Conservation (phyloP, 345 rosid species). For the Psidium guajava region DNA sequence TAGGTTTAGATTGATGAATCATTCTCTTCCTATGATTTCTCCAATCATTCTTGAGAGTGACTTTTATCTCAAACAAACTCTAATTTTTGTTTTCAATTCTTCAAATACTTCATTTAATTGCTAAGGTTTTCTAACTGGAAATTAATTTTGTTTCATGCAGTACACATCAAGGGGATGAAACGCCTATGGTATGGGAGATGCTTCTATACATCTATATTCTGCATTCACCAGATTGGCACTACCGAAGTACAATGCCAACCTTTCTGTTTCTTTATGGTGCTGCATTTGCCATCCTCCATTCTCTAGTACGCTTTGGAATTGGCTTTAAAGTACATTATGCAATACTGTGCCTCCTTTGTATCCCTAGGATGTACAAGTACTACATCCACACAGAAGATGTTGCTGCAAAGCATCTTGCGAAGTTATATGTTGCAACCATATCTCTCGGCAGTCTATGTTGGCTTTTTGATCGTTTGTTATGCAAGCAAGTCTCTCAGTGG, state of each 20-base stretch:
- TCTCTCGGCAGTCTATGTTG: slow-evolving; percentile 51
- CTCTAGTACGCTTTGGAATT: slow-evolving; percentile 52
- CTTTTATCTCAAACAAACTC: neutral
- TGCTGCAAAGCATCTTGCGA: slow-evolving; percentile 58
- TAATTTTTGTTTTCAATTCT: neutral
- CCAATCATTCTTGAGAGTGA: neutral
- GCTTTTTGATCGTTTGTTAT: slow-evolving; percentile 52
- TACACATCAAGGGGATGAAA: slow-evolving; percentile 94
- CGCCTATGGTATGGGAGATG: slow-evolving; percentile 98
- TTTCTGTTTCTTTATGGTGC: slow-evolving; percentile 85
- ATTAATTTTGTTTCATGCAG: slow-evolving; percentile 20
- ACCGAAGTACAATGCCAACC: slow-evolving; percentile 87
- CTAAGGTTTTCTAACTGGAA: neutral
- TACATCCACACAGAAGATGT: slow-evolving; percentile 66
- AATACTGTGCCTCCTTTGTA: slow-evolving; percentile 65
- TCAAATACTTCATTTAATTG: neutral
- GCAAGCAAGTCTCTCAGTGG: slow-evolving; percentile 49
- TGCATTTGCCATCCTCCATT: slow-evolving; percentile 57
- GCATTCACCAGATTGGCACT: slow-evolving; percentile 97
- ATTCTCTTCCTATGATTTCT: neutral
- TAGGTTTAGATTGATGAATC: neutral
- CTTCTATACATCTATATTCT: slow-evolving; percentile 84
- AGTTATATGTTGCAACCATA: slow-evolving; percentile 51
- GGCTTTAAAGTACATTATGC: slow-evolving; percentile 80
- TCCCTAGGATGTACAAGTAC: slow-evolving; percentile 90